Conservation (phyloP, 139 green algal genomes). For the Picochlorum sp. region DNA sequence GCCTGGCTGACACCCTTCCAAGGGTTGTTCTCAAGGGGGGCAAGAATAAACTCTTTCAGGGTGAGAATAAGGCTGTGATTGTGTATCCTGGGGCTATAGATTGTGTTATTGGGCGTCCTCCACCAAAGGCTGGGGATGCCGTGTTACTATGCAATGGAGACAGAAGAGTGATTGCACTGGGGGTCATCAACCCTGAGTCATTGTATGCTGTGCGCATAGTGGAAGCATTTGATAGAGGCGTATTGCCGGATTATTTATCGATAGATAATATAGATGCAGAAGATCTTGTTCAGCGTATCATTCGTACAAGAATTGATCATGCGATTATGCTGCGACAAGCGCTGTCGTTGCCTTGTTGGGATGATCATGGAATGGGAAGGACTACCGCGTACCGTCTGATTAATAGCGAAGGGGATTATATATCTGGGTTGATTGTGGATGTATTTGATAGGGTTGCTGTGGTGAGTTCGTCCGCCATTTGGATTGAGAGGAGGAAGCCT, state of each 20-base stretch:
- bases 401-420: conserved; percentile 77
- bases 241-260: neutral
- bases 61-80: conserved; percentile 19
- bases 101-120: conserved; percentile 40
- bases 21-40: conserved; percentile 56
- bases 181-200: conserved; percentile 67
- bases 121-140: conserved; percentile 41
- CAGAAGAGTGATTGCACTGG: conserved; percentile 52
- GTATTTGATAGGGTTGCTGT: conserved; percentile 23
- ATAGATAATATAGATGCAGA: neutral
- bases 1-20: conserved; percentile 6
- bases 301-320: conserved; percentile 14
- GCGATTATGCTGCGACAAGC: conserved; percentile 36
- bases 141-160: conserved; percentile 51
- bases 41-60: conserved; percentile 56
- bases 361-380: neutral
- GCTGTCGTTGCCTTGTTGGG: conserved; percentile 32
- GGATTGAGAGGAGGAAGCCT: conserved; percentile 31
- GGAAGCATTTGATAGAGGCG: neutral
- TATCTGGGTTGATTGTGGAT: conserved; percentile 62
- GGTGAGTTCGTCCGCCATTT: conserved; percentile 36
- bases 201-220: conserved; percentile 63
- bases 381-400: conserved; percentile 58
- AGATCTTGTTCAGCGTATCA: neutral
- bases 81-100: conserved; percentile 69